Evolutionary conservation across 1,284 basidiomycete genomes (phyloP).

Genomic region (Ceratorhiza oryzae-sativae): DNA sequence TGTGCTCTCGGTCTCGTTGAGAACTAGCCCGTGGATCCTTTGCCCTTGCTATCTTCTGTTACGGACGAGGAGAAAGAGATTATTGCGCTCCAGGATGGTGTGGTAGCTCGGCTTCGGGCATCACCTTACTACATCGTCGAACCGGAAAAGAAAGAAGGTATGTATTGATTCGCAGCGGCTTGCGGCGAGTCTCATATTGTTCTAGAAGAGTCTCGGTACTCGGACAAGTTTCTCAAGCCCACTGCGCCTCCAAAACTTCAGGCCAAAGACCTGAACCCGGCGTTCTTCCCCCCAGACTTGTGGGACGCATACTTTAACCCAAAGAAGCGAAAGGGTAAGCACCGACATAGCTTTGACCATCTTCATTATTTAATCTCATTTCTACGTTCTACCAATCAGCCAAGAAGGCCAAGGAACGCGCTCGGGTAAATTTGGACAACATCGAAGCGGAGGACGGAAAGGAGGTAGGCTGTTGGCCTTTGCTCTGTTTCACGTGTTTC

Average conservation of each 20-base stretch:
- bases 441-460: conserved; percentile 39
- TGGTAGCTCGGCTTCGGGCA: conserved; percentile 65
- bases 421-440: conserved; percentile 40
- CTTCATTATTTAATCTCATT: background rate
- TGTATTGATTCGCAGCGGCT: conserved; percentile 41
- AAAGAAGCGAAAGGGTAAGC: conserved; percentile 63
- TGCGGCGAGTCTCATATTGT: conserved; percentile 13
- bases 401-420: conserved; percentile 51
- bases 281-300: conserved; percentile 78
- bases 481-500: background rate
- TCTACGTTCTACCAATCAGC: conserved; percentile 22
- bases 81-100: conserved; percentile 69
- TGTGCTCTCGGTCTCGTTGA: conserved; percentile 1
- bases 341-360: background rate
- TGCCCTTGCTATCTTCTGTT: conserved; percentile 70
- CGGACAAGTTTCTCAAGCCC: conserved; percentile 74
- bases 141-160: conserved; percentile 68
- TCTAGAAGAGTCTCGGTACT: conserved; percentile 74
- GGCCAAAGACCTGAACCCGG: conserved; percentile 69
- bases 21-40: conserved; percentile 60
- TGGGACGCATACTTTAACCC: conserved; percentile 81
- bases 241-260: conserved; percentile 64
- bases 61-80: conserved; percentile 68
- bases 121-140: conserved; percentile 79
- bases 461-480: conserved; percentile 5